A percentile compares a stretch with the other conserved stretches of the same genome.
Evolutionary conservation across 768 basidiomycete genomes (phyloP).

Genomic region (Leucosporidium scottii): DNA sequence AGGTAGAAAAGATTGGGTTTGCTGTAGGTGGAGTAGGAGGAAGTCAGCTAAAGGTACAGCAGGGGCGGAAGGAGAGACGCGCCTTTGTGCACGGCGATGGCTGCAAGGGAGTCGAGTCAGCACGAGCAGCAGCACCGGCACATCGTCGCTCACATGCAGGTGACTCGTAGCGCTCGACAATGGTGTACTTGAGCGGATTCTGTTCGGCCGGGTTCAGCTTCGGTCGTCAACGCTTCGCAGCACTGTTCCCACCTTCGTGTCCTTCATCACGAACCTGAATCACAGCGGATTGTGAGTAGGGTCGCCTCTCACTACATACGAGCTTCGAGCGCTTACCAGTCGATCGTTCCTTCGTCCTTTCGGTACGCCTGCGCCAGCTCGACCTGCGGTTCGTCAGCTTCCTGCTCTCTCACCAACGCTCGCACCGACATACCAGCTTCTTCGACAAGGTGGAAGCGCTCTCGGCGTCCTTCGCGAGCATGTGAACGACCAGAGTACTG

Average conservation of each 20-base stretch:
- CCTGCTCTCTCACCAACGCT: not conserved
- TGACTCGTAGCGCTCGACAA: conserved; percentile 18
- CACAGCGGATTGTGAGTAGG: too few relatives aligned
- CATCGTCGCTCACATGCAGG: not conserved
- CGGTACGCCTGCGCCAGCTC: conserved; percentile 12
- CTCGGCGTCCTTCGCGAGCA: not conserved
- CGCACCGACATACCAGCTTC: not conserved
- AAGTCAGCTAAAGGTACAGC: not conserved
- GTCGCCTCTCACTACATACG: not conserved
- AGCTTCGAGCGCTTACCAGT: conserved; percentile 10
- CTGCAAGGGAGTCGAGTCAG: not conserved
- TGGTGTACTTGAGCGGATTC: conserved; percentile 18
- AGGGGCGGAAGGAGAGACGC: not conserved
- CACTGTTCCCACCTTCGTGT: not conserved
- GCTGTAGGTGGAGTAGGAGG: not conserved
- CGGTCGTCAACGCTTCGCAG: too few relatives aligned
- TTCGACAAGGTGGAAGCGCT: not conserved
- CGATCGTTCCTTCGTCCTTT: conserved; percentile 20
- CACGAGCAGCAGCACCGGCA: not conserved
- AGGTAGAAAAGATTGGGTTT: not conserved
- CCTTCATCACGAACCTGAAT: not conserved
- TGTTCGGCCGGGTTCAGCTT: not conserved
- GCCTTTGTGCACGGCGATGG: conserved; percentile 1
- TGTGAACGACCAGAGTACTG: not conserved
- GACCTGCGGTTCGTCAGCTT: not conserved